A percentile compares a stretch with the other conserved stretches of the same genome.
phyloP scores from a whole-genome alignment of 2,329 filamentous ascomycete genomes.

The Sporothrix mexicana region DNA sequence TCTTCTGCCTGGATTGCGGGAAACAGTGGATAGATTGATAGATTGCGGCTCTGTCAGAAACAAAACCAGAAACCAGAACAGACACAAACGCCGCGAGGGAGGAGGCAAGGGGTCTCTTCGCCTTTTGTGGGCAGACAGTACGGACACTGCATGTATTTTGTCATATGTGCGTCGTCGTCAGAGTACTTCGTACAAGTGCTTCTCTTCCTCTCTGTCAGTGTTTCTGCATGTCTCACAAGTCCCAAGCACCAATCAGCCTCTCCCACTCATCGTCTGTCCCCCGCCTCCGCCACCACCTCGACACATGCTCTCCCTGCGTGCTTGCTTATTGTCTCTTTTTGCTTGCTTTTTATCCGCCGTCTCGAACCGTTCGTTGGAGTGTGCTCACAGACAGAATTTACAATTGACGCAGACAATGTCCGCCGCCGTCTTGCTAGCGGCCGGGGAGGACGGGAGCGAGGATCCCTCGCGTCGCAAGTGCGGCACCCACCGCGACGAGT shows the following conservation, averaged over 20 bases:
- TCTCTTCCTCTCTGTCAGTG: background rate
- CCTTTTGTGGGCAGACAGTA: background rate
- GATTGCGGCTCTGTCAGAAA: background rate
- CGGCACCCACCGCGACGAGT: too few relatives aligned
- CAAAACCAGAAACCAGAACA: too few relatives aligned
- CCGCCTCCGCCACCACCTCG: constrained; percentile 15
- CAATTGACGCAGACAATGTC: too few relatives aligned
- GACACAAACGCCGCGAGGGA: constrained; percentile 16
- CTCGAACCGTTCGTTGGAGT: background rate
- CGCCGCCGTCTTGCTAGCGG: background rate
- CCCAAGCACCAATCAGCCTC: background rate
- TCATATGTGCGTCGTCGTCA: background rate
- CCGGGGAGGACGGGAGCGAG: constrained; percentile 1
- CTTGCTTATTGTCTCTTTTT: background rate
- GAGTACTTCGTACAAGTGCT: background rate
- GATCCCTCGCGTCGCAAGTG: background rate
- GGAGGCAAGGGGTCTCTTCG: constrained; percentile 7
- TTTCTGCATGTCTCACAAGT: constrained; percentile 1
- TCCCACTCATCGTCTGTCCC: background rate
- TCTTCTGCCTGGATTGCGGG: constrained; percentile 11
- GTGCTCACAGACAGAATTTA: too few relatives aligned
- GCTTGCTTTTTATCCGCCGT: background rate
- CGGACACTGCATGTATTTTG: background rate
- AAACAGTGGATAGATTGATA: constrained; percentile 1
- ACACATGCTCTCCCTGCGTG: constrained; percentile 21